phyloP scores from a whole-genome alignment of 495 filamentous ascomycete genomes.

The Tuber calosporum region DNA sequence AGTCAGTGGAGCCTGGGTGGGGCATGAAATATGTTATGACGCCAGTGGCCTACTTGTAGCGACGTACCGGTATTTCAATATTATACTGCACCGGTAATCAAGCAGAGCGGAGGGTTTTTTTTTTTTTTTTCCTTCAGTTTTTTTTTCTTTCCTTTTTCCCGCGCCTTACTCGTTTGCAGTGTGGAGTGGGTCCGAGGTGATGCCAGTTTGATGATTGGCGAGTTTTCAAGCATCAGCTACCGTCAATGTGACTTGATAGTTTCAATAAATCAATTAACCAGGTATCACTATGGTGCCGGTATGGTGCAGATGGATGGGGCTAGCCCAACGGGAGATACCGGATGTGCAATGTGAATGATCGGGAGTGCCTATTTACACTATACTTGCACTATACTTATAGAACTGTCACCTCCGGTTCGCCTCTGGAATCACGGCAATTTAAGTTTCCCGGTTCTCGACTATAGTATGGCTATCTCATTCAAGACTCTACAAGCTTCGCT shows the following conservation, averaged over 20 bases:
- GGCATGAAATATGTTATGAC: not conserved
- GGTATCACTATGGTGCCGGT: too few relatives aligned
- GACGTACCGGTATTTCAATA: too few relatives aligned
- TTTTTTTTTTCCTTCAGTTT: not conserved
- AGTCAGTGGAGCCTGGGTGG: slow-evolving; percentile 1
- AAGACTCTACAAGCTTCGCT: not conserved
- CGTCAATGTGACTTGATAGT: not conserved
- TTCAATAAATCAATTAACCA: too few relatives aligned
- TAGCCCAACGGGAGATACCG: not conserved
- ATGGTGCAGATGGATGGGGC: too few relatives aligned
- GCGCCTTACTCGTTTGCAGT: slow-evolving; percentile 13
- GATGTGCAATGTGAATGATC: not conserved
- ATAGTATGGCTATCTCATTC: not conserved
- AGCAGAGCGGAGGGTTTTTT: not conserved
- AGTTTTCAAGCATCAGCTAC: not conserved
- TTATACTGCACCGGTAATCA: not conserved
- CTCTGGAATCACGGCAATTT: too few relatives aligned
- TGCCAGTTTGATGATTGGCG: not conserved
- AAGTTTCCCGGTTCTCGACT: too few relatives aligned
- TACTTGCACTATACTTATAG: too few relatives aligned
- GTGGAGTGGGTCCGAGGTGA: not conserved
- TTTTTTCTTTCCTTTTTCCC: not conserved
- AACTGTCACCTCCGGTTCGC: too few relatives aligned
- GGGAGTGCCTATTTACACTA: too few relatives aligned
- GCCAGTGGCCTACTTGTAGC: not conserved